Percentiles rank a stretch among this genome's conserved stretches.
Evolutionary conservation across 148 eudicot species (phyloP).

Genomic region (Euryodendron excelsum): DNA sequence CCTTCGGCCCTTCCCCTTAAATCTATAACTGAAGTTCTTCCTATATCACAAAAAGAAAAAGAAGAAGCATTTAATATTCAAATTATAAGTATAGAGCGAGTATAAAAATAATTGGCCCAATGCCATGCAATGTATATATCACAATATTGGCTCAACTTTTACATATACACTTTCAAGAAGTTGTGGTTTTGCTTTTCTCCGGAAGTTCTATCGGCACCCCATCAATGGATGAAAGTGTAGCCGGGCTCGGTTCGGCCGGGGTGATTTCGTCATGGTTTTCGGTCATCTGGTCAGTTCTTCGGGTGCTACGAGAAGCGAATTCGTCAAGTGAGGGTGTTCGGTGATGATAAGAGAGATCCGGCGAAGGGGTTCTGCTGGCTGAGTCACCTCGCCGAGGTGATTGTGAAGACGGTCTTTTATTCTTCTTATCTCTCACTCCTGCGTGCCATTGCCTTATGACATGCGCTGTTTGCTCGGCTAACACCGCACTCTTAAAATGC

Average conservation of each 20-base stretch:
- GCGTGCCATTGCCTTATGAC: conserved; percentile 38
- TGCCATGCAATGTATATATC: too few species aligned
- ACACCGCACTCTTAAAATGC: conserved; percentile 30
- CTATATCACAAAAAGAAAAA: too few species aligned
- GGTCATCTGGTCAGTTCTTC: background rate
- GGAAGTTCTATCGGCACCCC: background rate
- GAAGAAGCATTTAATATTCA: too few species aligned
- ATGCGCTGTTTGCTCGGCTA: conserved; percentile 33
- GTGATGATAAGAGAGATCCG: background rate
- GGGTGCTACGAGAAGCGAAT: background rate
- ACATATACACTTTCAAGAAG: too few species aligned
- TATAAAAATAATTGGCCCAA: too few species aligned
- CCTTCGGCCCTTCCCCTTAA: too few species aligned
- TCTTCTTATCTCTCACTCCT: conserved; percentile 30
- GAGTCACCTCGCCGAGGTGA: background rate
- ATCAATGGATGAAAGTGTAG: background rate
- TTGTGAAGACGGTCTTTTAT: background rate
- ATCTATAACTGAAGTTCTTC: too few species aligned
- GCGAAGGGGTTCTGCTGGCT: background rate
- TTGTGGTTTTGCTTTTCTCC: too few species aligned
- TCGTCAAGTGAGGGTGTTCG: background rate
- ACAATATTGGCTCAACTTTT: too few species aligned
- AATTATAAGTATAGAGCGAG: too few species aligned
- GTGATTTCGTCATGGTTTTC: background rate
- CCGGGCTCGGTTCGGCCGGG: too few species aligned